Evolutionary conservation across 805 yeast species (phyloP).

Genomic region (Saccharomycopsis sp.): DNA sequence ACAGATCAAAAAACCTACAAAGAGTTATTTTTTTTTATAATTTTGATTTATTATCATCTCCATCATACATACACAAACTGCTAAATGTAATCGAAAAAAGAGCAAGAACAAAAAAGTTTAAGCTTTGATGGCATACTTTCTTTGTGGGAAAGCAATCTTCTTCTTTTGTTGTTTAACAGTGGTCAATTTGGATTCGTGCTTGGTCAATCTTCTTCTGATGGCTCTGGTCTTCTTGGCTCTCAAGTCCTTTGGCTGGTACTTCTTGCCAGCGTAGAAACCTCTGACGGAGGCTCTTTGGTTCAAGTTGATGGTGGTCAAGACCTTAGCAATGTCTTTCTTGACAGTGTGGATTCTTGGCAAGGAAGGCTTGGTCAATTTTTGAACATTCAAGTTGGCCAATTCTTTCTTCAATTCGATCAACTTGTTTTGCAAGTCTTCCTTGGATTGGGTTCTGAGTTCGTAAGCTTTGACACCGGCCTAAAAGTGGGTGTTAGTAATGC

Average conservation of each 20-base stretch:
- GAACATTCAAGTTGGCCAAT: constrained; percentile 92
- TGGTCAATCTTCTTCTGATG: constrained; percentile 92
- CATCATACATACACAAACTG: too few relatives aligned
- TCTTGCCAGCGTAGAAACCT: constrained; percentile 91
- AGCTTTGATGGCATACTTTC: constrained; percentile 98
- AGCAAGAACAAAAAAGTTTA: too few relatives aligned
- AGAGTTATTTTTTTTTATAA: constrained; percentile 23
- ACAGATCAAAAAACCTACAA: too few relatives aligned
- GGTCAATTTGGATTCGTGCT: constrained; percentile 68
- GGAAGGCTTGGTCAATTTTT: constrained; percentile 85
- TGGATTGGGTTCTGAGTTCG: constrained; percentile 95
- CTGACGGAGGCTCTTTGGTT: constrained; percentile 93
- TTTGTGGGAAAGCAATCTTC: constrained; percentile 94
- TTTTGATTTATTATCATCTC: too few relatives aligned
- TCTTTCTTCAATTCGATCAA: constrained; percentile 94
- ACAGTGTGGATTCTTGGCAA: constrained; percentile 94
- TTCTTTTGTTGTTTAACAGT: constrained; percentile 90
- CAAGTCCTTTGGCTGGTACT: constrained; percentile 95
- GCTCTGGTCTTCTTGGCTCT: constrained; percentile 99
- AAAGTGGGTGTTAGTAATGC: too few relatives aligned
- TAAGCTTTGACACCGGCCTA: constrained; percentile 88
- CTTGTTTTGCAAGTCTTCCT: constrained; percentile 91
- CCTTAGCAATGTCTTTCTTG: constrained; percentile 98
- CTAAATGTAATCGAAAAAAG: too few relatives aligned
- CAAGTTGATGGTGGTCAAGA: constrained; percentile 92